Evolutionary conservation across 1,284 basidiomycete genomes (phyloP).

Genomic region (Apiotrichum gracile): DNA sequence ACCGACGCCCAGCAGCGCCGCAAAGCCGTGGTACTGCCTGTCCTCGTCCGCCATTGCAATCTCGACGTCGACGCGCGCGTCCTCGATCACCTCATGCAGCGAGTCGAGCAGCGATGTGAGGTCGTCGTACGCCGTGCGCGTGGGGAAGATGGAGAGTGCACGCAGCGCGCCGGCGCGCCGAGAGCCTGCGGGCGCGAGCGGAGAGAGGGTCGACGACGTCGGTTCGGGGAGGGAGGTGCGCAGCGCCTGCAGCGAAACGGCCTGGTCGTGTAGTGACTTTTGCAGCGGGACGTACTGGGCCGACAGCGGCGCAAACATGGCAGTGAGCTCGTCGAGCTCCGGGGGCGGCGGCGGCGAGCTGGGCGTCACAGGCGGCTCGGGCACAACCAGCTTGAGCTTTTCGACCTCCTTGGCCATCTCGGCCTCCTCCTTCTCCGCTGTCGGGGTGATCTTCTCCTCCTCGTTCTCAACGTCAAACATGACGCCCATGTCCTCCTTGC

Average conservation of each 20-base stretch:
- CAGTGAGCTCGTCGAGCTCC: constrained; percentile 19
- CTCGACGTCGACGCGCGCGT: constrained; percentile 77
- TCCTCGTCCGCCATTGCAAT: constrained; percentile 73
- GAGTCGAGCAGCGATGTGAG: constrained; percentile 59
- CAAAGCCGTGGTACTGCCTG: constrained; percentile 63
- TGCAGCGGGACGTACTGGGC: constrained; percentile 33
- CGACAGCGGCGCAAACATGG: constrained; percentile 29
- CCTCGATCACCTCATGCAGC: constrained; percentile 72
- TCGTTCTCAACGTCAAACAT: constrained; percentile 3
- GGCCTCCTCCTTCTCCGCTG: background rate
- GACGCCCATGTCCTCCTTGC: constrained; percentile 2
- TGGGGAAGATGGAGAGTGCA: constrained; percentile 19
- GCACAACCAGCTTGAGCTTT: background rate
- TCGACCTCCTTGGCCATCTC: background rate
- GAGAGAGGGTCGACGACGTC: constrained; percentile 5
- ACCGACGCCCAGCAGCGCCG: constrained; percentile 60
- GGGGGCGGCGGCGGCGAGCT: background rate
- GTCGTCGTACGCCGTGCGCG: constrained; percentile 19
- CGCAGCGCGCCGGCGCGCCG: constrained; percentile 14
- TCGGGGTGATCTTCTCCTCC: constrained; percentile 3
- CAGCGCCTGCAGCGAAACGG: constrained; percentile 32
- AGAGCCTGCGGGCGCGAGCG: background rate
- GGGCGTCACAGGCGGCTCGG: background rate
- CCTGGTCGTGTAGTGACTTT: constrained; percentile 38
- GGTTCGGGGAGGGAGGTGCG: constrained; percentile 21